A percentile compares a stretch with the other conserved stretches of the same genome.
These are phyloP conservation scores for Candida tunisiensis DNA, from an alignment of 1,139 yeast species.

Conservation along the genomic window DNA sequence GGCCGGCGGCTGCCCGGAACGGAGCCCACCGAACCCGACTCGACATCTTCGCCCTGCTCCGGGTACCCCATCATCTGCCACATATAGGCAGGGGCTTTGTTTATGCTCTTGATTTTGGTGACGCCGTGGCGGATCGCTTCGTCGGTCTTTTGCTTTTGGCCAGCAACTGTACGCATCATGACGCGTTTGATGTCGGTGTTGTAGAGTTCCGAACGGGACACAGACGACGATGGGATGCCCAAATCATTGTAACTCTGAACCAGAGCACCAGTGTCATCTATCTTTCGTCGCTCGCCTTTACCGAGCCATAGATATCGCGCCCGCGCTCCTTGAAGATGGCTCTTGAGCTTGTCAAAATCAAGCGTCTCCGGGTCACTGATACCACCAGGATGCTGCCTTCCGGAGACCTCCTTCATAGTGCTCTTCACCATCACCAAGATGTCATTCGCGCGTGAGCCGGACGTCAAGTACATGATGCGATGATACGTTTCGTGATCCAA, in stretches of 20 bases:
- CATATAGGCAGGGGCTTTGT: slow-evolving; percentile 15
- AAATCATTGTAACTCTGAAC: slow-evolving; percentile 1
- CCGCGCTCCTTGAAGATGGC: slow-evolving; percentile 27
- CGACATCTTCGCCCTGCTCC: too few relatives aligned
- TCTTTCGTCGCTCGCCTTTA: slow-evolving; percentile 18
- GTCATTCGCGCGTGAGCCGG: slow-evolving; percentile 31
- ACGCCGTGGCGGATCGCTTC: slow-evolving; percentile 8
- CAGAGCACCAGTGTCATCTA: neutral
- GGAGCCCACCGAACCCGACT: too few relatives aligned
- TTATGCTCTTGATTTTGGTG: slow-evolving; percentile 2
- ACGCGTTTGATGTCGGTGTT: neutral
- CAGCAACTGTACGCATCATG: neutral
- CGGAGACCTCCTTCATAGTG: slow-evolving; percentile 54
- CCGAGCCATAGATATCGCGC: slow-evolving; percentile 34
- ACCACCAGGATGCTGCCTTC: slow-evolving; percentile 22
- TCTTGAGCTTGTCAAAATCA: slow-evolving; percentile 29
- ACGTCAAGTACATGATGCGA: slow-evolving; percentile 41
- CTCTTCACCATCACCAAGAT: slow-evolving; percentile 52
- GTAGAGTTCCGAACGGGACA: neutral
- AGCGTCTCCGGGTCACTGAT: slow-evolving; percentile 33
- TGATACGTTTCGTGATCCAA: slow-evolving; percentile 49
- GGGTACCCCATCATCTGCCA: too few relatives aligned
- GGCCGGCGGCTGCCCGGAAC: too few relatives aligned
- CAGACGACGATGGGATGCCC: slow-evolving; percentile 3
- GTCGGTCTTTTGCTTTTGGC: slow-evolving; percentile 7